A percentile compares a stretch with the other conserved stretches of the same genome.
Conservation (phyloP, 2,329 filamentous ascomycete genomes). For the Aspergillus ochraceoroseus region DNA sequence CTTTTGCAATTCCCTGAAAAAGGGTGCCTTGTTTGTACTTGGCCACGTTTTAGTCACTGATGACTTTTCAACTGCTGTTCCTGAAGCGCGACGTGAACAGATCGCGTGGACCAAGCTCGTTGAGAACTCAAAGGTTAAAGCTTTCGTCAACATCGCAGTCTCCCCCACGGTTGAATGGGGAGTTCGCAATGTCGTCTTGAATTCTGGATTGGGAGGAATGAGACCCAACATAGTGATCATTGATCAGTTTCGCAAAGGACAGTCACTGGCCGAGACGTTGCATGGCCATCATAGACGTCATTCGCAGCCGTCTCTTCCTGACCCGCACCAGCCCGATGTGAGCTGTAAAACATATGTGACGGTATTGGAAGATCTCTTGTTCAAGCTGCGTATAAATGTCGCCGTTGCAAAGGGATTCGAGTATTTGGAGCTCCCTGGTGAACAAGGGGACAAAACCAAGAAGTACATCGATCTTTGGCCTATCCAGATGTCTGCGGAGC, state of each 20-base stretch:
- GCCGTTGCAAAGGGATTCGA: slow-evolving; percentile 79
- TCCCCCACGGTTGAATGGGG: slow-evolving; percentile 82
- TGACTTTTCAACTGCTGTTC: slow-evolving; percentile 71
- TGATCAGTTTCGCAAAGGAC: slow-evolving; percentile 63
- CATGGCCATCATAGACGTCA: slow-evolving; percentile 30
- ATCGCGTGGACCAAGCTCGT: slow-evolving; percentile 81
- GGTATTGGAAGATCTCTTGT: slow-evolving; percentile 73
- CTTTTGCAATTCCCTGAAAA: slow-evolving; percentile 88
- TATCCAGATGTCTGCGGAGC: slow-evolving; percentile 86
- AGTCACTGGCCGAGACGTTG: slow-evolving; percentile 55
- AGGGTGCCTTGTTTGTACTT: slow-evolving; percentile 76
- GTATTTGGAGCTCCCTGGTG: slow-evolving; percentile 64
- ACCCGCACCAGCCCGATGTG: slow-evolving; percentile 59
- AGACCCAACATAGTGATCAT: slow-evolving; percentile 81
- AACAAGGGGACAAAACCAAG: slow-evolving; percentile 57
- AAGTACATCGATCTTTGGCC: slow-evolving; percentile 86
- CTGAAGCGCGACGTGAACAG: slow-evolving; percentile 76
- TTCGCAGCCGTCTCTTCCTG: slow-evolving; percentile 15
- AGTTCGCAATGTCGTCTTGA: slow-evolving; percentile 73
- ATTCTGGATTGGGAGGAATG: slow-evolving; percentile 80
- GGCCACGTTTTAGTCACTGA: slow-evolving; percentile 83
- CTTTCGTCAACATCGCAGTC: slow-evolving; percentile 81
- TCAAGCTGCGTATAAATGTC: slow-evolving; percentile 75
- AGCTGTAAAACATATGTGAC: slow-evolving; percentile 71
- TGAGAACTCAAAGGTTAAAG: slow-evolving; percentile 79